Evolutionary conservation across 2,329 filamentous ascomycete species (phyloP).

Genomic region (Cordyceps militaris): DNA sequence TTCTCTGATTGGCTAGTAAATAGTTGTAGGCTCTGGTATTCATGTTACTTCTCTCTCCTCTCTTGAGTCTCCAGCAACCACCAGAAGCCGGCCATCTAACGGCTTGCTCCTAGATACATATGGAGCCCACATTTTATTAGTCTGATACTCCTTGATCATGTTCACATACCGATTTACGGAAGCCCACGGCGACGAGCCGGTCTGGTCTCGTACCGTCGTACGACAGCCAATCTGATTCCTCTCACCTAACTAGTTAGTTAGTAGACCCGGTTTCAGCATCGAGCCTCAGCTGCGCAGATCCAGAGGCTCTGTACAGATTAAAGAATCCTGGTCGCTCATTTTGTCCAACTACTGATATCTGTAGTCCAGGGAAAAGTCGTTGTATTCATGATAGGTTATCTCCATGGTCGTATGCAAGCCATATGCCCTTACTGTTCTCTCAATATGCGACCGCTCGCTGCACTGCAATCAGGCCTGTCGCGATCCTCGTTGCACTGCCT

Average conservation of each 20-base stretch:
- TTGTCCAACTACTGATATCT: background rate
- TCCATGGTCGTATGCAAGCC: background rate
- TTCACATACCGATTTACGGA: slow-evolving; percentile 1
- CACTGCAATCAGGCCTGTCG: background rate
- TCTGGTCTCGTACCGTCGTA: background rate
- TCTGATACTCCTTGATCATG: background rate
- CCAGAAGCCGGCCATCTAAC: background rate
- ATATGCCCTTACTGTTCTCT: too few relatives aligned
- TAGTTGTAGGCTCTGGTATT: too few relatives aligned
- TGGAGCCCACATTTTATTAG: background rate
- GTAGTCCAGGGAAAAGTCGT: background rate
- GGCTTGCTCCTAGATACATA: background rate
- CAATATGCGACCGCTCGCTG: background rate
- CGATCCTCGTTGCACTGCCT: background rate
- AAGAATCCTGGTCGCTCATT: background rate
- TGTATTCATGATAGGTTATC: background rate
- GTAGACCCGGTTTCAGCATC: background rate
- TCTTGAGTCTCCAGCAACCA: background rate
- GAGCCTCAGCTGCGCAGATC: background rate
- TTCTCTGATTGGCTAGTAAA: background rate
- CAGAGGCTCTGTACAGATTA: background rate
- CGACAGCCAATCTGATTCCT: background rate
- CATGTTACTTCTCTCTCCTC: background rate
- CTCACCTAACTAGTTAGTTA: too few relatives aligned
- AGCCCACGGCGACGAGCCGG: slow-evolving; percentile 5